A percentile compares a stretch with the other conserved stretches of the same genome.
Evolutionary conservation across 2,329 filamentous ascomycete genomes (phyloP).

Genomic region (Penicillium frequentans): DNA sequence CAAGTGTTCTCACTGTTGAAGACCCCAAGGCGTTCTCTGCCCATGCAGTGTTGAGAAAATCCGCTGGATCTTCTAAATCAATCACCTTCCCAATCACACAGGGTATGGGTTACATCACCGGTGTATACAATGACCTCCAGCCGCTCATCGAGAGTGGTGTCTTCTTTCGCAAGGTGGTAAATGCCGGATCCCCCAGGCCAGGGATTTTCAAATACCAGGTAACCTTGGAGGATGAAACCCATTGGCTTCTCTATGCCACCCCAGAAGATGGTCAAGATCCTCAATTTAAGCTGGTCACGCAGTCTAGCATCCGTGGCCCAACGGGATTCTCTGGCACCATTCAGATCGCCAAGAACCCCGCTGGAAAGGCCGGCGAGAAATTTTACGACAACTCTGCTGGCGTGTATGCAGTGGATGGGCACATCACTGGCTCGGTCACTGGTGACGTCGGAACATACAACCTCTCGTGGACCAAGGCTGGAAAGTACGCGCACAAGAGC

Average conservation of each 20-base stretch:
- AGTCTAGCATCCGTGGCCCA: slow-evolving; percentile 64
- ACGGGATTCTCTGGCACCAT: slow-evolving; percentile 73
- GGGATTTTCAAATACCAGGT: slow-evolving; percentile 76
- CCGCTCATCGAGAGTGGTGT: slow-evolving; percentile 74
- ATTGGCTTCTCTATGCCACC: slow-evolving; percentile 80
- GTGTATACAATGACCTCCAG: slow-evolving; percentile 66
- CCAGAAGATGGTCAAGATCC: slow-evolving; percentile 60
- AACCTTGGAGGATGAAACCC: slow-evolving; percentile 66
- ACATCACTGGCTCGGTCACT: slow-evolving; percentile 60
- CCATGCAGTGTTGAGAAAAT: slow-evolving; percentile 66
- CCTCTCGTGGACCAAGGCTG: slow-evolving; percentile 71
- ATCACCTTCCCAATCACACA: slow-evolving; percentile 83
- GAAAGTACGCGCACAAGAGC: slow-evolving; percentile 55
- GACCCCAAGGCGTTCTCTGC: slow-evolving; percentile 58
- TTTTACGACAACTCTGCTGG: slow-evolving; percentile 76
- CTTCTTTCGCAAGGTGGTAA: slow-evolving; percentile 67
- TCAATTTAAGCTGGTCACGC: slow-evolving; percentile 67
- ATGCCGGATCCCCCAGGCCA: slow-evolving; percentile 55
- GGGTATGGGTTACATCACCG: slow-evolving; percentile 86
- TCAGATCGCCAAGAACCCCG: slow-evolving; percentile 78
- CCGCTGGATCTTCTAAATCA: slow-evolving; percentile 54
- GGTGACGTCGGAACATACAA: slow-evolving; percentile 68
- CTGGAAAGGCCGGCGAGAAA: slow-evolving; percentile 57
- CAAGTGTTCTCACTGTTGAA: slow-evolving; percentile 58
- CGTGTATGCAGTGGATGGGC: slow-evolving; percentile 67